Conservation (phyloP, 2,329 filamentous ascomycete genomes). For the Fusarium equiseti region DNA sequence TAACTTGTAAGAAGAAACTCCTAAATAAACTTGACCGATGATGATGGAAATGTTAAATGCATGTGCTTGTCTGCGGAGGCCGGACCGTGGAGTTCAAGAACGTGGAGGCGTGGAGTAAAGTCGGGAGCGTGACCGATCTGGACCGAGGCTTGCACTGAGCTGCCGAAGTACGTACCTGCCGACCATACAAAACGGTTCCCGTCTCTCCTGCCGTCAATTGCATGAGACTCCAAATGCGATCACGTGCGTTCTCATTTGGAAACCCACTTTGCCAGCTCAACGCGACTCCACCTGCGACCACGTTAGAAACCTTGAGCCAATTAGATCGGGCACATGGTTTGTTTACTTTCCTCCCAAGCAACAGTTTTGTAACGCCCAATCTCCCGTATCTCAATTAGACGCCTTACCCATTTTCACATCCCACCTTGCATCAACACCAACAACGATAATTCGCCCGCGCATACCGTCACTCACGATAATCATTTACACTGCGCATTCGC, state of each 20-base stretch:
- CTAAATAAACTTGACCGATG: slow-evolving; percentile 18
- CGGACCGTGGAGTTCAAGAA: slow-evolving; percentile 36
- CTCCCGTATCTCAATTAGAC: slow-evolving; percentile 28
- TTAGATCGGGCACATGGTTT: slow-evolving; percentile 47
- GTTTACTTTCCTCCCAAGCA: slow-evolving; percentile 60
- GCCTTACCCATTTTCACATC: slow-evolving; percentile 37
- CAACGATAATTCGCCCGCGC: slow-evolving; percentile 6
- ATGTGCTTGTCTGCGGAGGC: slow-evolving; percentile 48
- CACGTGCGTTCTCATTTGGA: slow-evolving; percentile 23
- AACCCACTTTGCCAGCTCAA: slow-evolving; percentile 30
- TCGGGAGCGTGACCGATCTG: slow-evolving; percentile 47
- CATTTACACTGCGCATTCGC: slow-evolving; percentile 24
- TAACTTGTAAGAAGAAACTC: slow-evolving; percentile 10
- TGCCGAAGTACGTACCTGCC: slow-evolving; percentile 35
- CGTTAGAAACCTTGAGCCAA: slow-evolving; percentile 40
- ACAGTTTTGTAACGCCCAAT: slow-evolving; percentile 47
- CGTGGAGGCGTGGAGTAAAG: slow-evolving; percentile 44
- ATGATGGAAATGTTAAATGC: slow-evolving; percentile 43
- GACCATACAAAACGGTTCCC: slow-evolving; percentile 4
- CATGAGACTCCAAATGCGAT: slow-evolving; percentile 10
- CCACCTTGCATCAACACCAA: slow-evolving; percentile 38
- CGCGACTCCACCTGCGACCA: slow-evolving; percentile 18
- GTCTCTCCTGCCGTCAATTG: background rate
- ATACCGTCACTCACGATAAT: slow-evolving; percentile 6
- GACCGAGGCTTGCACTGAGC: slow-evolving; percentile 50